These are phyloP conservation scores for Anisodus acutangulus DNA, from an alignment of 257 asterid species.

Conservation along the genomic window DNA sequence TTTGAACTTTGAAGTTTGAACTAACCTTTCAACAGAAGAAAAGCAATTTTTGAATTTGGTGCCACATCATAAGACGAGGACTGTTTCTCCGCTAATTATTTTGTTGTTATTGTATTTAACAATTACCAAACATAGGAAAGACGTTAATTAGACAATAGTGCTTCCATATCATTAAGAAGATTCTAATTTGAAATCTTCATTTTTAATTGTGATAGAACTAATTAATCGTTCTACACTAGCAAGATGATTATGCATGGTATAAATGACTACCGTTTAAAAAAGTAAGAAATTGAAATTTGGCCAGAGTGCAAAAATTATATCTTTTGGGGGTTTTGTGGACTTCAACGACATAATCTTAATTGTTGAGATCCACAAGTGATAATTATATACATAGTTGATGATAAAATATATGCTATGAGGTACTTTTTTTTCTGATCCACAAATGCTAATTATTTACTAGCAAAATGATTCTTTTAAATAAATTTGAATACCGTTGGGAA, in stretches of 20 bases:
- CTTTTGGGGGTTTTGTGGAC: neutral
- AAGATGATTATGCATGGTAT: neutral
- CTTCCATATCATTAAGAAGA: neutral
- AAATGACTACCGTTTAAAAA: neutral
- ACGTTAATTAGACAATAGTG: conserved; percentile 9
- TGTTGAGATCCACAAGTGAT: conserved; percentile 19
- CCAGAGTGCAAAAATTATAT: neutral
- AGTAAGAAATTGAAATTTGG: neutral
- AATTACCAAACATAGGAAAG: neutral
- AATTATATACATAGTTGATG: neutral
- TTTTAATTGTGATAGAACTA: neutral
- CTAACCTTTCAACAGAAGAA: conserved; percentile 42
- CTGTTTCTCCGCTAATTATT: conserved; percentile 22
- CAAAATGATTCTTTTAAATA: neutral
- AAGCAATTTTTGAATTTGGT: conserved; percentile 38
- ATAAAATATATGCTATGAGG: neutral
- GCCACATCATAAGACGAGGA: conserved; percentile 30
- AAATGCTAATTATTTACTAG: neutral
- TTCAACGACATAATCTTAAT: conserved; percentile 25
- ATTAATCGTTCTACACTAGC: neutral
- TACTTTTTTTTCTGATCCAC: neutral
- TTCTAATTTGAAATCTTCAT: neutral
- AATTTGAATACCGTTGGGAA: neutral
- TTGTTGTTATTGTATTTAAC: neutral
- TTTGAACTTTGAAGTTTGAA: conserved; percentile 46